Evolutionary conservation across 164 flowering plant species (phyloP), one percentile per base, ranked within the genome.

Genomic region (Brasenia schreberi): DNA sequence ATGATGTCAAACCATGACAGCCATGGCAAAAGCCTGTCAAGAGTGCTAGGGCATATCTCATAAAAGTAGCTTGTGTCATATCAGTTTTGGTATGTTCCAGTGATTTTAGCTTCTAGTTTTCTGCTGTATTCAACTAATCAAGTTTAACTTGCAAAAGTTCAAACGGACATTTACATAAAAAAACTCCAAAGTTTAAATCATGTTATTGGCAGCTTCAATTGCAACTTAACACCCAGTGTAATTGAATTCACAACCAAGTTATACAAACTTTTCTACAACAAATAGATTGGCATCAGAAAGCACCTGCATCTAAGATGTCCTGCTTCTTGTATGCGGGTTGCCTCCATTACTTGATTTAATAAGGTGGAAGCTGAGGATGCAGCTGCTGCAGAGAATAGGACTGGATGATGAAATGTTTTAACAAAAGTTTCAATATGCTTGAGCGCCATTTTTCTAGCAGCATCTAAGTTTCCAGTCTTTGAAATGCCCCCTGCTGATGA

Each of bases 251-350:
- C 12, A 49, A 49, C 14, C 0, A 49, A 49, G 12, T 49, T 49
- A 14, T 49, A 33, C 39, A 33, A 33, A 33, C 39, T 33, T 14
- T 9, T 14, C 56, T 49, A 49, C 56, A 14, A 14, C 56, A 49
- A 49, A 9, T 49, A 9, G 10, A 49, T 49, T 49, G 7, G 16
- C 7, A 9, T 49, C 56, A 49, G 56, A 49, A 49, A 49, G 56
- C 10, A 93, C 98, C 98, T 93, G 98, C 97, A 93, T 88, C 98
- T 81, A 56, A 93, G 80, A 81, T 93, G 97, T 64, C 98, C 98
- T 59, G 97, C 97, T 78, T 93, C 98, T 68, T 80, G 94, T 71
- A 93, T 93, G 5, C 96, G 92, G 69, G 92, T 86, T 60, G 84
- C 75, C 71, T 90, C 93, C 49, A 88, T 85, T 27, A 90, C 89